Evolutionary conservation across 2,329 filamentous ascomycete genomes (phyloP).

Genomic region (Fusarium sublunatum): DNA sequence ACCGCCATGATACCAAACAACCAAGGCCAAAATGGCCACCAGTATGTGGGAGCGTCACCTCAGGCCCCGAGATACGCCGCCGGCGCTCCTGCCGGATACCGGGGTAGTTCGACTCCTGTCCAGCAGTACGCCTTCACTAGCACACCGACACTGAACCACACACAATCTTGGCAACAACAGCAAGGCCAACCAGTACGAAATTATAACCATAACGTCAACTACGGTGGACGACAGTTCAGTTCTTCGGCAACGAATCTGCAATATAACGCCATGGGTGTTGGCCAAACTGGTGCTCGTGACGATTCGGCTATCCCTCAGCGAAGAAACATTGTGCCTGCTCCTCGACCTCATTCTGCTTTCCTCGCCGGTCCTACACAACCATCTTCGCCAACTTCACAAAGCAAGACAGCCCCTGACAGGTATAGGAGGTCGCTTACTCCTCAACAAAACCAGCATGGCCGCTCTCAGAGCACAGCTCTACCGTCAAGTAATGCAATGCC

Average conservation of each 20-base stretch:
- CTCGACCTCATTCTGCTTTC: constrained; percentile 58
- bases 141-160: constrained; percentile 72
- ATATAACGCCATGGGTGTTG: constrained; percentile 52
- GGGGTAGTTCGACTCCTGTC: constrained; percentile 68
- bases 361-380: constrained; percentile 59
- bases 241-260: constrained; percentile 56
- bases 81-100: constrained; percentile 62
- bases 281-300: constrained; percentile 61
- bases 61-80: constrained; percentile 49
- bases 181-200: constrained; percentile 37
- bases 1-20: constrained; percentile 60
- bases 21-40: constrained; percentile 62
- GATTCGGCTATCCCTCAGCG: constrained; percentile 61
- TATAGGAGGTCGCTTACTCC: constrained; percentile 72
- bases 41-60: constrained; percentile 57
- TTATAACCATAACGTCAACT: constrained; percentile 44
- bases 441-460: constrained; percentile 50
- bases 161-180: constrained; percentile 63
- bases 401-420: constrained; percentile 74
- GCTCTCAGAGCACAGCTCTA: constrained; percentile 53
- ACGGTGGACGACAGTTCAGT: constrained; percentile 51
- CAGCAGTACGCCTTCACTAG: constrained; percentile 82
- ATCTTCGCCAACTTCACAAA: constrained; percentile 55
- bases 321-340: constrained; percentile 54
- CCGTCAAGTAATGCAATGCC: constrained; percentile 43